phyloP scores from a whole-genome alignment of 176 grass and related monocot species.

The Phyllostachys edulis region DNA sequence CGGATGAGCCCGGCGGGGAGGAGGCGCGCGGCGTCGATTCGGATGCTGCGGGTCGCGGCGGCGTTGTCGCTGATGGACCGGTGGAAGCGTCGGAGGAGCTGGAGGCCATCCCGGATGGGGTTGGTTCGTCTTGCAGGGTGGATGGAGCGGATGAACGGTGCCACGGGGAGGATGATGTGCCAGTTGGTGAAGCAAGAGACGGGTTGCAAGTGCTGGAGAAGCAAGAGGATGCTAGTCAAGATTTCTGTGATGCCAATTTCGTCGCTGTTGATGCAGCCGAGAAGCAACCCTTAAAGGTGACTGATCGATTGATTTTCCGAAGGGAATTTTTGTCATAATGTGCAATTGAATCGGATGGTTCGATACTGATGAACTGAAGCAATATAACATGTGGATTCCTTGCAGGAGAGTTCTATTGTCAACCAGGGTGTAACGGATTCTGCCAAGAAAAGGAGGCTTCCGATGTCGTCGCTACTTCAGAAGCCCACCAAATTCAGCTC shows the following conservation, averaged over 20 bases:
- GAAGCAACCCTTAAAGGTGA: constrained; percentile 44
- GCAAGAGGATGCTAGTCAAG: neutral
- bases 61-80: neutral
- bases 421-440: constrained; percentile 39
- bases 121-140: neutral
- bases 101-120: neutral
- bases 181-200: neutral
- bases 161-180: neutral
- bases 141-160: neutral
- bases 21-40: neutral
- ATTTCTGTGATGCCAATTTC: neutral
- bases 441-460: constrained; percentile 41
- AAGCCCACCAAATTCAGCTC: constrained; percentile 39
- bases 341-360: neutral
- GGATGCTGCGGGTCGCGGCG: neutral
- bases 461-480: constrained; percentile 36
- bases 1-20: neutral
- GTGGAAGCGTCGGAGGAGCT: neutral
- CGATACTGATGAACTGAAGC: neutral
- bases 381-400: neutral
- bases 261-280: neutral
- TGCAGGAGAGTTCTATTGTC: constrained; percentile 62
- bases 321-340: neutral
- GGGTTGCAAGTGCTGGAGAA: neutral
- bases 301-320: neutral